Conservation (phyloP, 305 asterid species). For the Fraxinus dipetala region DNA sequence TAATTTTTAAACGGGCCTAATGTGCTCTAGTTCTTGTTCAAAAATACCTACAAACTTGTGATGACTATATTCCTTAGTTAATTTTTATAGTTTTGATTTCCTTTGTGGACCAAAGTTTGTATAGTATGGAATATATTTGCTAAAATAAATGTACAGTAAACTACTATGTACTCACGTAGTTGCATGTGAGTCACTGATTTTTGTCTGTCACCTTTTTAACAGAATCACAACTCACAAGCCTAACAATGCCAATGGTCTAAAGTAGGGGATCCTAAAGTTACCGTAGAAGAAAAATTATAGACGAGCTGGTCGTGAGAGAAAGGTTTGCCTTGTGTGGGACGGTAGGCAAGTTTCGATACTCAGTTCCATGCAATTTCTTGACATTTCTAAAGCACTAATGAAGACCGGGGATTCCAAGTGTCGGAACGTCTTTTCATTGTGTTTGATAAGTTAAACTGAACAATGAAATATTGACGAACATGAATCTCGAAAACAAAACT, state of each 20-base stretch:
- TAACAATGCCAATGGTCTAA: background rate
- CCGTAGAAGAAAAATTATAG: too few relatives aligned
- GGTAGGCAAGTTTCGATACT: background rate
- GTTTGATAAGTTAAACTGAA: background rate
- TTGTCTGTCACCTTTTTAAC: background rate
- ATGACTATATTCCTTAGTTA: background rate
- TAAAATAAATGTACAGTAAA: background rate
- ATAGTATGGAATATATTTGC: background rate
- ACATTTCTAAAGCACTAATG: background rate
- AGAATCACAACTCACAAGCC: conserved; percentile 7
- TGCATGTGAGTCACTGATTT: conserved; percentile 9
- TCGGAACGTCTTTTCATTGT: background rate
- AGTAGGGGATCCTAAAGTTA: background rate
- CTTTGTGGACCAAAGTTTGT: background rate
- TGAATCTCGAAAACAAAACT: background rate
- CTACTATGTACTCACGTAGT: background rate
- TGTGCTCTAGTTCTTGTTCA: background rate
- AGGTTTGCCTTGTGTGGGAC: background rate
- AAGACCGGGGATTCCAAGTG: background rate
- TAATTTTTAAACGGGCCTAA: too few relatives aligned
- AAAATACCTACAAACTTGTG: background rate
- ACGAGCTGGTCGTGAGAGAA: background rate
- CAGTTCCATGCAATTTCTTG: background rate
- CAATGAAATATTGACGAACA: background rate
- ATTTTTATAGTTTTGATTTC: background rate